Evolutionary conservation across 768 basidiomycete genomes (phyloP).

Genomic region (Thelephora aurantiotincta): DNA sequence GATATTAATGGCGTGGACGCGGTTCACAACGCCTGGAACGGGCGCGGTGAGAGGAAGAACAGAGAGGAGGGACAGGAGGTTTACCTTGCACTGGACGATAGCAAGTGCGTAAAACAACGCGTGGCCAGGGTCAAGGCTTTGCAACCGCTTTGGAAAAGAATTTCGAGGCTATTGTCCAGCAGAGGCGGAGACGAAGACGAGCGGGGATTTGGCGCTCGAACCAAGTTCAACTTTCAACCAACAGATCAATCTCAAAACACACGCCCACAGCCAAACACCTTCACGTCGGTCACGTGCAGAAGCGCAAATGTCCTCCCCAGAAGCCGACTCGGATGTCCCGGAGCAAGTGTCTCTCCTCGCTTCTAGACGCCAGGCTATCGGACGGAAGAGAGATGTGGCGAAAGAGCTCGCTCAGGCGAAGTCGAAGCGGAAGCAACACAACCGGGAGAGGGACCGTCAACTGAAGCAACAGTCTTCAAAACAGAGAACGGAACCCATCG

Average conservation of each 20-base stretch:
- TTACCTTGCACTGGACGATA: too few species aligned
- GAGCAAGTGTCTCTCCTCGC: conserved; percentile 33
- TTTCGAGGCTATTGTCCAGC: not conserved
- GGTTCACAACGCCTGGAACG: not conserved
- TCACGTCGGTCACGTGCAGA: not conserved
- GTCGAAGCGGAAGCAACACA: conserved; percentile 27
- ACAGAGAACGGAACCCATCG: conserved; percentile 10
- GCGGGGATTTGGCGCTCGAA: not conserved
- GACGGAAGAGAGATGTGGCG: conserved; percentile 21
- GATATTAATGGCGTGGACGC: not conserved
- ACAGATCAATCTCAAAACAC: not conserved
- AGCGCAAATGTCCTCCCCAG: not conserved
- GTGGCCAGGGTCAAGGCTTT: too few species aligned
- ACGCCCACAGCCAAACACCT: not conserved
- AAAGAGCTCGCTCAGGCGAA: conserved; percentile 24
- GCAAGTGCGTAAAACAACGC: too few species aligned
- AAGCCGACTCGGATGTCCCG: conserved; percentile 30
- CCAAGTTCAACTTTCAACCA: not conserved
- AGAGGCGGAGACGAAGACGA: not conserved
- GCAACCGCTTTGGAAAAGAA: too few species aligned
- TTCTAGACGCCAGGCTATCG: conserved; percentile 28
- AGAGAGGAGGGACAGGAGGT: too few species aligned
- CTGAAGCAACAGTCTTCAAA: conserved; percentile 26
- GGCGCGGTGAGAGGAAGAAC: too few species aligned
- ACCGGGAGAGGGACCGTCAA: conserved; percentile 31